A percentile compares a stretch with the other conserved stretches of the same genome.
Evolutionary conservation across 495 filamentous ascomycete species (phyloP).

Genomic region (Neurospora sp.): DNA sequence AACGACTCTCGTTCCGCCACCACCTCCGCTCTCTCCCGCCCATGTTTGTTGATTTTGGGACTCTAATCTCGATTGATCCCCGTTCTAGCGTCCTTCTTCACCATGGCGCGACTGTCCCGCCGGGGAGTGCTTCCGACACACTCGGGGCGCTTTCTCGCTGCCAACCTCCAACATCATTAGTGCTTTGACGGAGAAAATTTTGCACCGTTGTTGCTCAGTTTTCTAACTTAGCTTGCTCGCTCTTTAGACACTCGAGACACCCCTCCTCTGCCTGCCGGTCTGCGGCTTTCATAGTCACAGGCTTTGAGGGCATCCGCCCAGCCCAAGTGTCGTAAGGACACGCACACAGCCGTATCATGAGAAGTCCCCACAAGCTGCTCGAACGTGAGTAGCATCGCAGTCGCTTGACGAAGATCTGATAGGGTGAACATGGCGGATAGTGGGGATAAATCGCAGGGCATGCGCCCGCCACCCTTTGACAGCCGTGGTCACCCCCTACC

Average conservation of each 20-base stretch:
- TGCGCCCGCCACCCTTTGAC: slow-evolving; percentile 16
- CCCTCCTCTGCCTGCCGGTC: not conserved
- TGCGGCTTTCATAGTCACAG: not conserved
- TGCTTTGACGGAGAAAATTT: not conserved
- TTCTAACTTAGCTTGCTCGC: not conserved
- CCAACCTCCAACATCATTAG: not conserved
- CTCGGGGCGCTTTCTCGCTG: not conserved
- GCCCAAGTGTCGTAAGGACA: not conserved
- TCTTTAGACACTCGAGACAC: not conserved
- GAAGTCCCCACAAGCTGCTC: not conserved
- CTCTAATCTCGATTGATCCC: not conserved
- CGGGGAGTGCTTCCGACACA: not conserved
- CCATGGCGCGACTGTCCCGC: not conserved
- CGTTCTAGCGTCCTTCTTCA: not conserved
- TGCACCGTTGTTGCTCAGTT: not conserved
- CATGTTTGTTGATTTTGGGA: not conserved
- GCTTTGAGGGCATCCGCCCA: not conserved
- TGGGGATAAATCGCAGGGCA: slow-evolving; percentile 6
- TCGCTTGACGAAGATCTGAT: slow-evolving; percentile 2
- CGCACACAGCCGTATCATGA: not conserved
- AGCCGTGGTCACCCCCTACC: slow-evolving; percentile 25
- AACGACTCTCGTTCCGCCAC: not conserved
- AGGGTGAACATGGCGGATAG: slow-evolving; percentile 12
- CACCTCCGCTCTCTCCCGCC: not conserved
- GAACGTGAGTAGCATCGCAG: not conserved